These are phyloP conservation scores for Orbilia quercus DNA, from an alignment of 2,329 filamentous ascomycete species.

Conservation along the genomic window DNA sequence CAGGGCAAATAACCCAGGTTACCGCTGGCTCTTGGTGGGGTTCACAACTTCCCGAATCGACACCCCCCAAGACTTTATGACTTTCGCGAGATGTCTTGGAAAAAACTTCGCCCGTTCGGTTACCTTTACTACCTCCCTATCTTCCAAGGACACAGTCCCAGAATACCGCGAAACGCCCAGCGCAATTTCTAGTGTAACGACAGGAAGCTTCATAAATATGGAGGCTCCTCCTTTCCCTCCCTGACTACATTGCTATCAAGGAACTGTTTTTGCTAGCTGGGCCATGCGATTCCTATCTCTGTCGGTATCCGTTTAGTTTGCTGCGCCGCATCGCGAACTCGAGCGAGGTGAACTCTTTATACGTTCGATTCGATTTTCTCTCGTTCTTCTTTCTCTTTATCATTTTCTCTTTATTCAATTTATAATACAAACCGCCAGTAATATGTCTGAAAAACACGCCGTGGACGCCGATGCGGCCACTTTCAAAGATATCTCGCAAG, in stretches of 20 bases:
- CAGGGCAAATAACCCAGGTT: constrained; percentile 24
- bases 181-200: constrained; percentile 42
- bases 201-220: constrained; percentile 52
- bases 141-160: constrained; percentile 9
- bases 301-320: constrained; percentile 25
- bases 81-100: constrained; percentile 56
- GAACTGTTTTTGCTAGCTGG: constrained; percentile 18
- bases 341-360: constrained; percentile 19
- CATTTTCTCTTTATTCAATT: constrained; percentile 6
- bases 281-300: constrained; percentile 51
- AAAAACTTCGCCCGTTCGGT: constrained; percentile 43
- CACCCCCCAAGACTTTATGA: constrained; percentile 32
- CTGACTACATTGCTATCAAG: constrained; percentile 7
- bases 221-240: constrained; percentile 19
- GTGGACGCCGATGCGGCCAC: constrained; percentile 16
- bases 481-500: constrained; percentile 52
- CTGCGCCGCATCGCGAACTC: constrained; percentile 35
- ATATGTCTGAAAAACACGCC: constrained; percentile 48
- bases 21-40: constrained; percentile 6
- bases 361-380: constrained; percentile 9
- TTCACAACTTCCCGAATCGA: constrained; percentile 51
- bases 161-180: constrained; percentile 25
- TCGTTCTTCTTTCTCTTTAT: constrained; percentile 4
- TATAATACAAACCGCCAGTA: constrained; percentile 22
- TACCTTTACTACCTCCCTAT: constrained; percentile 46